Evolutionary conservation across 2,329 filamentous ascomycete genomes (phyloP).

Genomic region (Xylariaceae sp.): DNA sequence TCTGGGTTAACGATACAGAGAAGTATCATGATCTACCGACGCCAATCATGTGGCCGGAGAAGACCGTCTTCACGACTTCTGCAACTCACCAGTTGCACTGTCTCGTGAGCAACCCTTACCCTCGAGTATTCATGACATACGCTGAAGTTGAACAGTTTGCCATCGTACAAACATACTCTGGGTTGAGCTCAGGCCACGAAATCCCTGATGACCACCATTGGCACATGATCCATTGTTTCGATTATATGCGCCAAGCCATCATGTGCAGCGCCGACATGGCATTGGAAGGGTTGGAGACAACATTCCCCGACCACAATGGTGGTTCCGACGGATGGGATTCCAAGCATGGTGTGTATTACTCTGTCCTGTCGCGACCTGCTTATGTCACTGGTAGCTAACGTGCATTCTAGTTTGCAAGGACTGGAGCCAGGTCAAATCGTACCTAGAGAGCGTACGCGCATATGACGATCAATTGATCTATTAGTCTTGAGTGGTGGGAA

Average conservation of each 20-base stretch:
- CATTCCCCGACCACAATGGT: constrained; percentile 45
- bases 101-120: constrained; percentile 27
- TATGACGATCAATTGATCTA: constrained; percentile 45
- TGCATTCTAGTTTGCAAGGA: constrained; percentile 40
- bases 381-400: neutral
- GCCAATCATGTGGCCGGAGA: constrained; percentile 32
- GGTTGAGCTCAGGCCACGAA: constrained; percentile 37
- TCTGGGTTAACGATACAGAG: constrained; percentile 30
- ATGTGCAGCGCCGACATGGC: constrained; percentile 46
- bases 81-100: constrained; percentile 43
- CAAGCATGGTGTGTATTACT: constrained; percentile 36
- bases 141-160: constrained; percentile 28
- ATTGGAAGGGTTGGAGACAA: constrained; percentile 45
- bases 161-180: constrained; percentile 44
- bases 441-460: constrained; percentile 43
- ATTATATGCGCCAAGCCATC: constrained; percentile 46
- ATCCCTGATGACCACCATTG: constrained; percentile 44
- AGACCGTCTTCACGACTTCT: constrained; percentile 40
- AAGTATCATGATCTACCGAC: constrained; percentile 32
- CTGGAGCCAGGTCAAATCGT: constrained; percentile 39
- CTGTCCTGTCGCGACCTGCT: neutral
- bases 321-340: constrained; percentile 47
- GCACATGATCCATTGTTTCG: constrained; percentile 50
- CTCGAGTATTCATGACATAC: neutral
- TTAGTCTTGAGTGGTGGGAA: constrained; percentile 13